Evolutionary conservation across 257 asterid species (phyloP).

Genomic region (Solanum chiquidenum): DNA sequence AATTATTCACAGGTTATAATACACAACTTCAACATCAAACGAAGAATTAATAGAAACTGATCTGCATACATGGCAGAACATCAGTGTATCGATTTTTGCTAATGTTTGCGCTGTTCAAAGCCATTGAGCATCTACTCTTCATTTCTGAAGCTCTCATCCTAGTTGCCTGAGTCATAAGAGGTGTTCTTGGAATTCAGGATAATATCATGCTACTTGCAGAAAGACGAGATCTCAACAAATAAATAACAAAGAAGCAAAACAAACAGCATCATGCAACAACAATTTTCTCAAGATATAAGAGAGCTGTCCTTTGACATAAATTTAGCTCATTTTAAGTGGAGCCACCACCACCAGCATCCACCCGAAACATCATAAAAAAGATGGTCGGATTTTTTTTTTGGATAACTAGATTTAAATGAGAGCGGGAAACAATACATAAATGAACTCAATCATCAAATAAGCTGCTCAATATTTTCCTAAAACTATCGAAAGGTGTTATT

Average conservation of each 20-base stretch:
- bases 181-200: background rate
- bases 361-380: background rate
- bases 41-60: background rate
- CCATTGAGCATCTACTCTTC: slow-evolving; percentile 62
- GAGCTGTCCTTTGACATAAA: background rate
- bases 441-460: background rate
- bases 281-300: background rate
- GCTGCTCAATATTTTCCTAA: background rate
- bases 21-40: background rate
- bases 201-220: background rate
- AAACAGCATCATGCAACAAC: background rate
- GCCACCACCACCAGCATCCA: background rate
- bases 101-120: slow-evolving; percentile 39
- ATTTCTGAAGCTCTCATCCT: slow-evolving; percentile 50
- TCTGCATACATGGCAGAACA: slow-evolving; percentile 71
- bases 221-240: background rate
- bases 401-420: background rate
- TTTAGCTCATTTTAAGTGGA: background rate
- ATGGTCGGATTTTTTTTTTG: background rate
- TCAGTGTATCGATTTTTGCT: slow-evolving; percentile 82
- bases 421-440: background rate
- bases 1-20: slow-evolving; percentile 2
- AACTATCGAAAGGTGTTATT: background rate
- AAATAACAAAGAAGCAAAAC: background rate
- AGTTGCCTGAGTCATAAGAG: slow-evolving; percentile 34